Conservation (phyloP, 108 stramenopile species). For the Parmales sp. region DNA sequence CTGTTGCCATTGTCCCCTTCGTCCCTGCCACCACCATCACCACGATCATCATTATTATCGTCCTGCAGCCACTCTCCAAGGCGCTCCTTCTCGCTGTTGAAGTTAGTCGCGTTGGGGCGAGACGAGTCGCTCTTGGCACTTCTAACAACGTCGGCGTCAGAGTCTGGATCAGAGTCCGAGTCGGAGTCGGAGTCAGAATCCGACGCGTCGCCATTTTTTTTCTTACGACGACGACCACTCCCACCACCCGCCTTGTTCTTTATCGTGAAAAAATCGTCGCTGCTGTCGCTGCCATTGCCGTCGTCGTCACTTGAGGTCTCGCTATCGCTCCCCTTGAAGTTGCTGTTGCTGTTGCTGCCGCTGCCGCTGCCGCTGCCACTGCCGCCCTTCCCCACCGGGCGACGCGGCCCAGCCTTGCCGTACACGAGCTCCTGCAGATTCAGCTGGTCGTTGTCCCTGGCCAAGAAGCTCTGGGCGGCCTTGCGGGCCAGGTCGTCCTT, state of each 20-base stretch:
- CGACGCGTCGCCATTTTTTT: not conserved
- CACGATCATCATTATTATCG: too few relatives aligned
- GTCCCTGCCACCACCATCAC: not conserved
- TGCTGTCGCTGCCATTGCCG: conserved; percentile 30
- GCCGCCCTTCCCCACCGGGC: too few relatives aligned
- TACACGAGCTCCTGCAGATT: conserved; percentile 70
- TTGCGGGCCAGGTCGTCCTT: conserved; percentile 54
- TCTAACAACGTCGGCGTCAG: not conserved
- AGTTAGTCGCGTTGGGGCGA: too few relatives aligned
- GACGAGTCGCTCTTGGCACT: not conserved
- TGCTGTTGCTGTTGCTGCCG: conserved; percentile 6
- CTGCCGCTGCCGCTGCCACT: too few relatives aligned
- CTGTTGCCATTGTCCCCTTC: not conserved
- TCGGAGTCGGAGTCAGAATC: not conserved
- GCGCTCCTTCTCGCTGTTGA: too few relatives aligned
- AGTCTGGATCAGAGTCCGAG: not conserved
- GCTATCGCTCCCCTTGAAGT: conserved; percentile 34
- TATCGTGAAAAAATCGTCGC: too few relatives aligned
- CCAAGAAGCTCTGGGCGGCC: conserved; percentile 56
- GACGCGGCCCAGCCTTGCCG: too few relatives aligned
- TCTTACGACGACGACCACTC: too few relatives aligned
- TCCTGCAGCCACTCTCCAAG: too few relatives aligned
- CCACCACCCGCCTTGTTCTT: too few relatives aligned
- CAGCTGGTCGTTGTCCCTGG: conserved; percentile 42
- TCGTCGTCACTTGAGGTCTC: conserved; percentile 33